Percentiles rank a stretch among this genome's conserved stretches.
Conservation (phyloP, 2,329 filamentous ascomycete genomes). For the Emmonsia crescens region DNA sequence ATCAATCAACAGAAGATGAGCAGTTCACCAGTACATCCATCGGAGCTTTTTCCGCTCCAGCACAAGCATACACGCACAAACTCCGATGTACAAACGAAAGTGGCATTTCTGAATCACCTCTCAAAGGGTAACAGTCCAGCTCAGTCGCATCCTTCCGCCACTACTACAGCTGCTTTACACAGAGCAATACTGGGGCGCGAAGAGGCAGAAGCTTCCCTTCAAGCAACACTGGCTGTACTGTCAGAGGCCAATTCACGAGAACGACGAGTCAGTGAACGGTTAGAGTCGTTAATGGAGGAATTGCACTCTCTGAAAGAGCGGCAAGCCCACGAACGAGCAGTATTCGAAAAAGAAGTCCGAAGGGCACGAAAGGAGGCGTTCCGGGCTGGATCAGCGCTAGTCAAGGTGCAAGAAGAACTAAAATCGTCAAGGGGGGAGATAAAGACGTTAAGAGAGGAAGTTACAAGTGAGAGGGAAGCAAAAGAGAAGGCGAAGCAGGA, state of each 20-base stretch:
- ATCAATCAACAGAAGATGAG: slow-evolving; percentile 37
- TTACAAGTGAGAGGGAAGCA: slow-evolving; percentile 38
- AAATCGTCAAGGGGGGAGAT: slow-evolving; percentile 35
- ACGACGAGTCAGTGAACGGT: slow-evolving; percentile 34
- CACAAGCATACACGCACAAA: slow-evolving; percentile 26
- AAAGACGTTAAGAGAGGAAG: slow-evolving; percentile 42
- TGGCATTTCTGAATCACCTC: slow-evolving; percentile 38
- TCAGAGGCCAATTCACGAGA: slow-evolving; percentile 35
- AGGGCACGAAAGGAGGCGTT: slow-evolving; percentile 48
- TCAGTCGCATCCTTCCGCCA: slow-evolving; percentile 21
- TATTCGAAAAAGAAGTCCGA: slow-evolving; percentile 49
- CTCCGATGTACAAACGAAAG: slow-evolving; percentile 39
- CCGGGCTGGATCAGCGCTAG: slow-evolving; percentile 43
- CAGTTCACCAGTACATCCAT: slow-evolving; percentile 29
- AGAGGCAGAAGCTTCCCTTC: slow-evolving; percentile 34
- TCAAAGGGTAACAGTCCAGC: slow-evolving; percentile 19
- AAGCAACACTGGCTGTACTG: slow-evolving; percentile 25
- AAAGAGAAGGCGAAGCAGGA: slow-evolving; percentile 38
- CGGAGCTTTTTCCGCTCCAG: slow-evolving; percentile 26
- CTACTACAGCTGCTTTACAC: slow-evolving; percentile 35
- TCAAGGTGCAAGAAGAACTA: slow-evolving; percentile 45
- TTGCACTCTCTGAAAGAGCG: slow-evolving; percentile 41
- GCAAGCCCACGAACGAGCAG: slow-evolving; percentile 34
- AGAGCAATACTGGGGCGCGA: slow-evolving; percentile 36
- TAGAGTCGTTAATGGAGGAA: slow-evolving; percentile 41